Evolutionary conservation across 805 yeast species (phyloP).

Genomic region (Candida germanica): DNA sequence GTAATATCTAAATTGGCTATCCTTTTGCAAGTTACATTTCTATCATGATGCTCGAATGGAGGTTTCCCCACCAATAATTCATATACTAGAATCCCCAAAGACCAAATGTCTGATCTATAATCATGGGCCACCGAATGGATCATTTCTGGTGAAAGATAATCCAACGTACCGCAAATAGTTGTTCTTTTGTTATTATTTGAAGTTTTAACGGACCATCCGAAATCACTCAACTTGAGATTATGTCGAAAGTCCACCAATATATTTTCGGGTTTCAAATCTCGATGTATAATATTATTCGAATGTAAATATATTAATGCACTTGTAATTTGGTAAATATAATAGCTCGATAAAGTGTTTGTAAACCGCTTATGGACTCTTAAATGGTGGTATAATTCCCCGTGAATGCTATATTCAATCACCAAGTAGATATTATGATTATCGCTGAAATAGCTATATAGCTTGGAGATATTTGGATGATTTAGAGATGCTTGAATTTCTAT

Average conservation of each 20-base stretch:
- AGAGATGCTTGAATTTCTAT: conserved; percentile 84
- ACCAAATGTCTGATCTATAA: conserved; percentile 83
- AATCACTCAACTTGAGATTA: conserved; percentile 81
- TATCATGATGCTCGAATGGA: conserved; percentile 83
- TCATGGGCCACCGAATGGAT: conserved; percentile 81
- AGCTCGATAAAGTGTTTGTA: conserved; percentile 69
- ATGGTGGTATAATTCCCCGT: conserved; percentile 82
- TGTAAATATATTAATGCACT: conserved; percentile 77
- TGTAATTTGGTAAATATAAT: conserved; percentile 80
- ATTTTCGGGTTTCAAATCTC: conserved; percentile 95
- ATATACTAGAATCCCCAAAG: conserved; percentile 81
- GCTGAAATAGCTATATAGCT: conserved; percentile 80
- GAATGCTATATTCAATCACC: conserved; percentile 76
- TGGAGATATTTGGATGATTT: conserved; percentile 74
- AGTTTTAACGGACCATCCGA: conserved; percentile 83
- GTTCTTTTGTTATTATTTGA: conserved; percentile 43
- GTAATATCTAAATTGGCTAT: conserved; percentile 74
- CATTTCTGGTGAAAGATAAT: conserved; percentile 94
- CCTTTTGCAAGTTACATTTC: conserved; percentile 73
- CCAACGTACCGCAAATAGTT: conserved; percentile 93
- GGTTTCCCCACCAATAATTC: conserved; percentile 88
- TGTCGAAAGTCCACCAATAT: conserved; percentile 75
- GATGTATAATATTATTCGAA: conserved; percentile 74
- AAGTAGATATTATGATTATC: conserved; percentile 79
- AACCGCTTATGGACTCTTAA: conserved; percentile 67